Base-by-base conservation (phyloP, 1,284 basidiomycete genomes). In the Irpex lacteus region DNA sequence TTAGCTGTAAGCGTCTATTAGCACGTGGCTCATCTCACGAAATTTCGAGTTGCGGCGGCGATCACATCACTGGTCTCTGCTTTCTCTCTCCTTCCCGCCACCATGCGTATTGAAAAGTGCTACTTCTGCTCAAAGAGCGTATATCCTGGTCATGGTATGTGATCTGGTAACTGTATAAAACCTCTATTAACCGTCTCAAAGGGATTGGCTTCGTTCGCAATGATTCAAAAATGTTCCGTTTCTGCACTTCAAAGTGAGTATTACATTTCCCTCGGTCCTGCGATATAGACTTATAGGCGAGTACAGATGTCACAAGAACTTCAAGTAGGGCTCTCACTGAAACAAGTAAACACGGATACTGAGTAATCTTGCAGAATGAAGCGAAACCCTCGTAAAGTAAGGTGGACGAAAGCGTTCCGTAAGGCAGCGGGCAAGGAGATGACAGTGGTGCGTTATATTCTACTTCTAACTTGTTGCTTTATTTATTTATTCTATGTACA, bases 321-420 rank as follows among this genome's bases (percentile, higher is more conserved):
- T 98, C 87, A 98, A 98, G 93, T 94, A 70, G 82, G 64, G 8
- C 6, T 13, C 32, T 34, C 4, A 15, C 6, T 61, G 19, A 56
- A 8, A 36, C 21, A 6, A 55, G 19, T 50, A n/a, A 11, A 19
- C 5, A 40, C 8, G 56, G 13, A 32, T 40, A 37, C 26, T 59
- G 36, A 61, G 53, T 13, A 13, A 13, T 32, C 32, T 52, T 60
- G 5, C 72, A 97, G 95, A 81, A 98, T 99, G 97, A 99, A 99
- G 84, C 92, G 98, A 60, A 99, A 99, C 81, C 98, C 98, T 58
- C 89, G 98, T 69, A 99, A 99, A 81, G 96, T 99, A 60, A 87
- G 95, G 72, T 99, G 98, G 98, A 99, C 98, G 62, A 99, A 99
- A 80, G 98, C 98, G 15, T 99, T 99, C 87, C 88, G 98, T 71